phyloP scores from a whole-genome alignment of 768 basidiomycete genomes.

The Candolleomyces eurysporus region DNA sequence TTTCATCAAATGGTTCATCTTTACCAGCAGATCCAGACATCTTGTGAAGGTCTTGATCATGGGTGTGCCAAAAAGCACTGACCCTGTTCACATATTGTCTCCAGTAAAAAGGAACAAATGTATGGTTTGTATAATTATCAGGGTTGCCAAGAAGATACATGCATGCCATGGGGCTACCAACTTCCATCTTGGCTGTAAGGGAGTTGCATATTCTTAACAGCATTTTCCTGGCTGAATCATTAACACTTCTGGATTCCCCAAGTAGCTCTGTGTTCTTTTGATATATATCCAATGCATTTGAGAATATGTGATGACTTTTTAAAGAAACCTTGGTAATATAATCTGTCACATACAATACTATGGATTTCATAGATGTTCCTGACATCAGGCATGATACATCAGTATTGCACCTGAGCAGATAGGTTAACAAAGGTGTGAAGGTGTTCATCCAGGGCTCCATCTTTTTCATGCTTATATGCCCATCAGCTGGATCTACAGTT shows the following conservation, averaged over 20 bases:
- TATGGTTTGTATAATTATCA: slow-evolving; percentile 29
- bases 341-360: slow-evolving; percentile 38
- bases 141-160: slow-evolving; percentile 23
- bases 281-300: slow-evolving; percentile 24
- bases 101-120: slow-evolving; percentile 27
- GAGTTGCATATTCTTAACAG: slow-evolving; percentile 23
- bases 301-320: slow-evolving; percentile 38
- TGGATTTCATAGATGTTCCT: slow-evolving; percentile 38
- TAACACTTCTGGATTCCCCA: slow-evolving; percentile 4
- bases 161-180: slow-evolving; percentile 24
- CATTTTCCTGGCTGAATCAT: not conserved
- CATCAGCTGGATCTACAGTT: slow-evolving; percentile 24
- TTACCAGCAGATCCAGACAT: not conserved
- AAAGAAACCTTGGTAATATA: slow-evolving; percentile 41
- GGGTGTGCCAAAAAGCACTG: not conserved
- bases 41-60: not conserved
- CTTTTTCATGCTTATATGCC: slow-evolving; percentile 28
- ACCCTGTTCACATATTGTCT: slow-evolving; percentile 14
- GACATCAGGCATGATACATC: slow-evolving; percentile 36
- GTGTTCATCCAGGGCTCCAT: slow-evolving; percentile 36
- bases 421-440: slow-evolving; percentile 25
- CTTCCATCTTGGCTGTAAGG: slow-evolving; percentile 22
- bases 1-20: slow-evolving; percentile 10
- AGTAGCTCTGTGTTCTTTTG: slow-evolving; percentile 16
- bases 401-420: slow-evolving; percentile 36